Base-by-base conservation (phyloP, 1,139 yeast genomes). In the Petasospora rhodanensis region DNA sequence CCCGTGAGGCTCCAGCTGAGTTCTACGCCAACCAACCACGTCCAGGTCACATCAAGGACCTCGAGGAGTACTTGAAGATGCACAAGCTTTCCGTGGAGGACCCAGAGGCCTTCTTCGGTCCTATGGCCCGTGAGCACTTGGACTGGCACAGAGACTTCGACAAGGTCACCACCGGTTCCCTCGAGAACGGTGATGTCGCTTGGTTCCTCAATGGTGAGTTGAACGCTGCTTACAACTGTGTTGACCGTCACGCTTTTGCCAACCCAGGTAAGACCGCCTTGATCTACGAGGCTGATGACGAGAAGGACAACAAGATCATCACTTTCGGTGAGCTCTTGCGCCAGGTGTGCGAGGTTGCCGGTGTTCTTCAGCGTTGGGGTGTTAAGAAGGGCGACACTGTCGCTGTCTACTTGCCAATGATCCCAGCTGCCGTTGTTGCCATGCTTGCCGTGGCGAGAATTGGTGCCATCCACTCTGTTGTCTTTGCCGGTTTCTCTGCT, bases 361-460 rank as follows among this genome's bases (percentile, higher is more conserved):
- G 89, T 54, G 85, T 87, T 22, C 73, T 91, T 58, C 64, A 74
- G 54, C 69, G 79, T 35, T 85, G 95, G 86, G 97, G 97, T 43
- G 79, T 91, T 52, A 62, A 68, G 49, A 85, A 85, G 62, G 97
- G 98, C 58, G 98, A 91, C 59, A 85, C 94, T 26, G 97, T 91
- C 41, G 97, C 96, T 42, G 81, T 91, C 47, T 91, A 91, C 65
- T 67, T 91, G 66, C 98, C 98, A 56, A 91, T 91, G 97, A 87
- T 86, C 43, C 86, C 96, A 36, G 95, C 87, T 62, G 96, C 97
- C 33, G 76, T 91, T 40, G 73, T 91, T 48, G 89, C 98, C 45
- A 80, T 91, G 84, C 72, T 91, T 55, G 96, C 98, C 34, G 84
- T 87, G 52, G 89, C 85, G 31, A 81, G 98, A 66, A 66, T 91